Percentiles rank a stretch among this genome's conserved stretches.
These are phyloP conservation scores for Cutaneotrichosporon dermatis DNA, from an alignment of 1,284 basidiomycete species.

Conservation along the genomic window DNA sequence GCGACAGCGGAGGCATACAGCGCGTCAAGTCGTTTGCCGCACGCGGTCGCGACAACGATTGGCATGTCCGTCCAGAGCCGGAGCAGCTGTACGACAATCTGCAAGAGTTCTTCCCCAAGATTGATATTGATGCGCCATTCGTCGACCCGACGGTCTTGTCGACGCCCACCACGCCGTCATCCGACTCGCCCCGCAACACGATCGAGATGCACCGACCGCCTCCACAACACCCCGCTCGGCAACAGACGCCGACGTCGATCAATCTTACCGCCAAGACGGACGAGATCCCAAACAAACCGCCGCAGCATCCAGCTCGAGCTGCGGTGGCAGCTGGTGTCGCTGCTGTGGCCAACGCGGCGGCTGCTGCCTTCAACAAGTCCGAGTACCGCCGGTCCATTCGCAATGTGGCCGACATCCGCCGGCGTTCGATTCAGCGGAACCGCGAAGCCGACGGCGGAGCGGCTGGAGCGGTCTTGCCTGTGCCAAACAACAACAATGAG, in stretches of 20 bases:
- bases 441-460: neutral
- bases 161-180: constrained; percentile 59
- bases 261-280: neutral
- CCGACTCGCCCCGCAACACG: constrained; percentile 27
- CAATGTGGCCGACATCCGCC: constrained; percentile 50
- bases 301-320: constrained; percentile 16
- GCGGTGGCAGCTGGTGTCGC: constrained; percentile 6
- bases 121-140: constrained; percentile 93
- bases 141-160: constrained; percentile 66
- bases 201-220: constrained; percentile 8
- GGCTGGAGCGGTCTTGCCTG: neutral
- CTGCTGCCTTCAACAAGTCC: constrained; percentile 38
- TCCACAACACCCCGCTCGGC: neutral
- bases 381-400: constrained; percentile 70
- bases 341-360: neutral
- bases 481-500: constrained; percentile 51
- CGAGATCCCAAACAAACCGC: too few relatives aligned
- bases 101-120: constrained; percentile 92
- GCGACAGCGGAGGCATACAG: neutral
- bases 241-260: neutral
- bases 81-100: constrained; percentile 92
- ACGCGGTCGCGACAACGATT: constrained; percentile 1
- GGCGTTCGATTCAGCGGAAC: constrained; percentile 18
- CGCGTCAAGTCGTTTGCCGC: too few relatives aligned
- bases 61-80: constrained; percentile 66